Evolutionary conservation across 129 eudicot genomes (phyloP).

Genomic region (Flaveria sonorensis): DNA sequence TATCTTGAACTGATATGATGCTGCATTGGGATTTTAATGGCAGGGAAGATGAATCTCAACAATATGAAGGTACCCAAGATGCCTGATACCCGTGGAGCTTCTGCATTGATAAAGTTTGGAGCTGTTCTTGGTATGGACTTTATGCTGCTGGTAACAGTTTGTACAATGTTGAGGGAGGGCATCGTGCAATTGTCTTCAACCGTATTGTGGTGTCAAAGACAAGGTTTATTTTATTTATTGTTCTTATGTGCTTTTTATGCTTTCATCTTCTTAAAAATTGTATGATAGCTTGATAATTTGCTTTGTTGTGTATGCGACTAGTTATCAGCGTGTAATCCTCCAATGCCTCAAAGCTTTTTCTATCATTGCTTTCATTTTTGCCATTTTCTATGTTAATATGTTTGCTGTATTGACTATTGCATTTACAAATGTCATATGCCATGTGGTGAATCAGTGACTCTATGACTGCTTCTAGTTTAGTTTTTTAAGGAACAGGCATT

Average conservation of each 20-base stretch:
- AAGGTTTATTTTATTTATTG: slow-evolving; percentile 38
- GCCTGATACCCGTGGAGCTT: slow-evolving; percentile 60
- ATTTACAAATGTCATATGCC: slow-evolving; percentile 2
- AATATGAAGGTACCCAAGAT: slow-evolving; percentile 58
- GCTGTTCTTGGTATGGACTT: slow-evolving; percentile 52
- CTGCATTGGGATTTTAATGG: not conserved
- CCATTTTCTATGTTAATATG: not conserved
- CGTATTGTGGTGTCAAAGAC: slow-evolving; percentile 66
- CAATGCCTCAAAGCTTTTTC: not conserved
- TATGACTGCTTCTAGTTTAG: not conserved
- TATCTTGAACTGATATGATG: slow-evolving; percentile 5
- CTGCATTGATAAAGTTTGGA: slow-evolving; percentile 60
- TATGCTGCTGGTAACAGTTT: slow-evolving; percentile 60
- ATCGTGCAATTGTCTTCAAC: slow-evolving; percentile 69
- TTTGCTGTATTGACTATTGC: not conserved
- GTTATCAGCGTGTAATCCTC: not conserved
- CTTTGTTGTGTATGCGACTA: not conserved
- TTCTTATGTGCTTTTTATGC: not conserved
- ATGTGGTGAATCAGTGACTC: not conserved
- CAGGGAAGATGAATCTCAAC: slow-evolving; percentile 51
- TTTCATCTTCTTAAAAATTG: not conserved
- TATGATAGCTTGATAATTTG: too few relatives aligned
- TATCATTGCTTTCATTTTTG: not conserved
- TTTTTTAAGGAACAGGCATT: not conserved
- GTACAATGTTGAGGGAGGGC: slow-evolving; percentile 78